These are phyloP conservation scores for Mycena kentingensis DNA, from an alignment of 768 basidiomycete species.

Conservation along the genomic window DNA sequence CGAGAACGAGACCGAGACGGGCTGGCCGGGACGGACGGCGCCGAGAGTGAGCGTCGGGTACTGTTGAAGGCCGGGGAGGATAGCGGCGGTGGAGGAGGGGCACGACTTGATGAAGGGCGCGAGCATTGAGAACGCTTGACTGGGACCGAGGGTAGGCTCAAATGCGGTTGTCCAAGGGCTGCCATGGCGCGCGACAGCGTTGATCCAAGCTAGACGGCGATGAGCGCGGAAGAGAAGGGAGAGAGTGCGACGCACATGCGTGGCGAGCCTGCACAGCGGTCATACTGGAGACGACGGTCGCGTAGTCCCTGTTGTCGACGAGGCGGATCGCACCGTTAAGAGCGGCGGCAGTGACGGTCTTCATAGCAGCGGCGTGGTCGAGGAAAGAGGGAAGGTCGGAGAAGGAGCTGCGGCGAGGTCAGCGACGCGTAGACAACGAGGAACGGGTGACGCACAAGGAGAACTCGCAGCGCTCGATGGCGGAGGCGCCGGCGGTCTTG, in stretches of 20 bases:
- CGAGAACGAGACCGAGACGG: slow-evolving; percentile 30
- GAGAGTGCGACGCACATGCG: slow-evolving; percentile 19
- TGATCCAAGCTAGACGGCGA: slow-evolving; percentile 41
- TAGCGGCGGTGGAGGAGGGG: slow-evolving; percentile 50
- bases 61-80: slow-evolving; percentile 44
- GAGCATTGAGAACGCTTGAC: slow-evolving; percentile 43
- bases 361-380: slow-evolving; percentile 46
- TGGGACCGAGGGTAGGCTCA: slow-evolving; percentile 45
- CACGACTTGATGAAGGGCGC: slow-evolving; percentile 53
- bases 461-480: slow-evolving; percentile 41
- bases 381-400: slow-evolving; percentile 47
- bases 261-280: slow-evolving; percentile 58
- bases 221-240: background rate
- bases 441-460: slow-evolving; percentile 25
- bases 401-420: slow-evolving; percentile 36
- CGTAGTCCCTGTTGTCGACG: slow-evolving; percentile 41
- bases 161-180: slow-evolving; percentile 51
- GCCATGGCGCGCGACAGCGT: slow-evolving; percentile 40
- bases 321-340: slow-evolving; percentile 57
- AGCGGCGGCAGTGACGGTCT: slow-evolving; percentile 56
- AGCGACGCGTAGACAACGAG: background rate
- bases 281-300: slow-evolving; percentile 60
- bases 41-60: slow-evolving; percentile 45
- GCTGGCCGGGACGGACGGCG: slow-evolving; percentile 29
- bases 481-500: slow-evolving; percentile 25